Evolutionary conservation across 345 rosid genomes (phyloP).

Genomic region (Limnanthes douglasii): DNA sequence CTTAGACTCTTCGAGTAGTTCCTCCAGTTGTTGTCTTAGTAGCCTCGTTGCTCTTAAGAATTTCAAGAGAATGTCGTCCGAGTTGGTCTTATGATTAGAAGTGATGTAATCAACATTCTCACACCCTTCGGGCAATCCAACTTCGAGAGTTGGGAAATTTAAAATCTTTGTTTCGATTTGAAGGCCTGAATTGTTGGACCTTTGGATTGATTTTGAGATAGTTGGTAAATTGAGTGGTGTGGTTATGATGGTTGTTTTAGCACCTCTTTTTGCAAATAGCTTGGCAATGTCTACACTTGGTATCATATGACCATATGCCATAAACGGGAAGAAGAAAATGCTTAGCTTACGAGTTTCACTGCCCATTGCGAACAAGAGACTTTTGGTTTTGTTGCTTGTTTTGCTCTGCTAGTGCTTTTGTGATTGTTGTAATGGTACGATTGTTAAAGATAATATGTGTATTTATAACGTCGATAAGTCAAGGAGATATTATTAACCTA

Average conservation of each 20-base stretch:
- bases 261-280: slow-evolving; percentile 25
- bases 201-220: slow-evolving; percentile 12
- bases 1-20: slow-evolving; percentile 1
- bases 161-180: slow-evolving; percentile 17
- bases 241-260: slow-evolving; percentile 28
- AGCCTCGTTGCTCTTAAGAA: slow-evolving; percentile 11
- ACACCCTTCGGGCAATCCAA: slow-evolving; percentile 33
- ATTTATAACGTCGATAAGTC: too few species aligned
- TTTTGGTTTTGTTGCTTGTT: too few species aligned
- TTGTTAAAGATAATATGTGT: too few species aligned
- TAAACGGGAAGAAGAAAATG: slow-evolving; percentile 29
- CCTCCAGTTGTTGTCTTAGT: slow-evolving; percentile 9
- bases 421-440: too few species aligned
- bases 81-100: not conserved
- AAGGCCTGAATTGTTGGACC: slow-evolving; percentile 7
- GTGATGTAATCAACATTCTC: slow-evolving; percentile 22
- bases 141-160: slow-evolving; percentile 23
- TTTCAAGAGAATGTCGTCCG: slow-evolving; percentile 7
- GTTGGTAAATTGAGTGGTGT: slow-evolving; percentile 25
- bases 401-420: too few species aligned
- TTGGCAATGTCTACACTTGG: slow-evolving; percentile 39
- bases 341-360: slow-evolving; percentile 12
- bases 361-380: too few species aligned
- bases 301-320: slow-evolving; percentile 47
- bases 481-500: too few species aligned